phyloP scores from a whole-genome alignment of 805 yeast species.

The Tetrapisispora arboricola region DNA sequence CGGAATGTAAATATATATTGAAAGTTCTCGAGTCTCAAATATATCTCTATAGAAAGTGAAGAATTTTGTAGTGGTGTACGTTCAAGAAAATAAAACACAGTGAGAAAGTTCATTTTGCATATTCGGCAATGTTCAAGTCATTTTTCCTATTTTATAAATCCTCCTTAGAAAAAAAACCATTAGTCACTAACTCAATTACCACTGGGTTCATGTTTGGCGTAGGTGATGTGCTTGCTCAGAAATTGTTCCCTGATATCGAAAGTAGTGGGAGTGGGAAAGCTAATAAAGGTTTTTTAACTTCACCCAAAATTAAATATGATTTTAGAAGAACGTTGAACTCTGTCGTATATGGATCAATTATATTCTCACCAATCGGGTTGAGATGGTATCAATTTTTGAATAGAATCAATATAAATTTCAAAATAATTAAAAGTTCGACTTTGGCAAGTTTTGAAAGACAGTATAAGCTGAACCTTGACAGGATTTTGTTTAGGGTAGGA shows the following conservation, averaged over 20 bases:
- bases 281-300: background rate
- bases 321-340: slow-evolving; percentile 49
- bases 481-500: slow-evolving; percentile 42
- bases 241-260: slow-evolving; percentile 30
- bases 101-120: too few species aligned
- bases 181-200: slow-evolving; percentile 42
- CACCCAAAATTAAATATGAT: background rate
- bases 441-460: background rate
- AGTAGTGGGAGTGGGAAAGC: background rate
- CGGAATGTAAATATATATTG: too few species aligned
- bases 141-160: slow-evolving; percentile 13
- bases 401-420: slow-evolving; percentile 9
- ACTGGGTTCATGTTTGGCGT: slow-evolving; percentile 58
- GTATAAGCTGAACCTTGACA: slow-evolving; percentile 7
- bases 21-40: too few species aligned
- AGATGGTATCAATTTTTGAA: slow-evolving; percentile 54
- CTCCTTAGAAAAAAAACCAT: slow-evolving; percentile 36
- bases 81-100: too few species aligned
- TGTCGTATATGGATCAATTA: slow-evolving; percentile 54
- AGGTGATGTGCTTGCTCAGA: slow-evolving; percentile 71
- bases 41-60: too few species aligned
- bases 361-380: slow-evolving; percentile 69
- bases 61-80: too few species aligned
- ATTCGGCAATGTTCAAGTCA: background rate
- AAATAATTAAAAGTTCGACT: background rate